phyloP scores from a whole-genome alignment of 1,139 yeast genomes.

The Geotrichum siamense region DNA sequence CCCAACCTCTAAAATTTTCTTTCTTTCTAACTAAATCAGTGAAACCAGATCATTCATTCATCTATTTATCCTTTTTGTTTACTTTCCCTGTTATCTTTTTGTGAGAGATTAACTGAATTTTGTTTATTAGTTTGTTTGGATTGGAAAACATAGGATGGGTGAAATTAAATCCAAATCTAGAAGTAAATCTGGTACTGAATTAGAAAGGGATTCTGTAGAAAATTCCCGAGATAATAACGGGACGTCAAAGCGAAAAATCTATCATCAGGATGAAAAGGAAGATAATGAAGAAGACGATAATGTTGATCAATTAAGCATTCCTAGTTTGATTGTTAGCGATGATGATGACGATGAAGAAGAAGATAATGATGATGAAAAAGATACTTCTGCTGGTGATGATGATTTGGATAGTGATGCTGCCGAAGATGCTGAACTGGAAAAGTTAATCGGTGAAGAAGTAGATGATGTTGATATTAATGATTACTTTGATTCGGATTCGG shows the following conservation, averaged over 20 bases:
- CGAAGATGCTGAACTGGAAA: conserved; percentile 25
- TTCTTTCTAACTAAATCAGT: too few relatives aligned
- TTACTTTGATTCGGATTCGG: conserved; percentile 14
- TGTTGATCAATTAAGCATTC: conserved; percentile 18
- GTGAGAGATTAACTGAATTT: neutral
- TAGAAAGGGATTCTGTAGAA: neutral
- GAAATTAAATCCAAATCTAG: neutral
- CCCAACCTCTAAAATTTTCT: too few relatives aligned
- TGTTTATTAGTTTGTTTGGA: neutral
- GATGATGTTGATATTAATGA: conserved; percentile 18
- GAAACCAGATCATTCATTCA: too few relatives aligned
- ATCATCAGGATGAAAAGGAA: conserved; percentile 11
- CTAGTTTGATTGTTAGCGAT: conserved; percentile 15
- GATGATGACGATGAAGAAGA: conserved; percentile 17
- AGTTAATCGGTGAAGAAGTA: conserved; percentile 23
- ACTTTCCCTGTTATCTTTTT: neutral
- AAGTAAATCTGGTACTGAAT: conserved; percentile 6
- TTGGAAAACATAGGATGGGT: neutral
- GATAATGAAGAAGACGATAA: conserved; percentile 21
- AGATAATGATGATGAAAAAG: conserved; percentile 15
- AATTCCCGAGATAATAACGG: too few relatives aligned
- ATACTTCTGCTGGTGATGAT: conserved; percentile 13
- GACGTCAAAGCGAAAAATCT: conserved; percentile 1
- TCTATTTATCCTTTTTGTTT: too few relatives aligned
- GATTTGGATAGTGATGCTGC: conserved; percentile 24